A percentile compares a stretch with the other conserved stretches of the same genome.
Conservation (phyloP, 83 land plant species). For the Larix sibirica region DNA sequence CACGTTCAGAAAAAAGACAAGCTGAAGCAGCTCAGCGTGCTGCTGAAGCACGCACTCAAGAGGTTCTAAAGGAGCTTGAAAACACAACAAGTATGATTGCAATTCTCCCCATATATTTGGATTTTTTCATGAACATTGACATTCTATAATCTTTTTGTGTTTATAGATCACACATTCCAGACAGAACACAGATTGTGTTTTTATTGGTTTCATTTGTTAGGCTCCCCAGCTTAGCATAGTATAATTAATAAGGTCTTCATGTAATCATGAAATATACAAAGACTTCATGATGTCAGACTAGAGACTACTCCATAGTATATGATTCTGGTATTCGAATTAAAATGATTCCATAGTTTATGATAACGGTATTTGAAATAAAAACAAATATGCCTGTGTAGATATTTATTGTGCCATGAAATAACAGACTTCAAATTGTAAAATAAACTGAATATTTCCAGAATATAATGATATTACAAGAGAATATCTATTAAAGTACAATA, state of each 20-base stretch:
- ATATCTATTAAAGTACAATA: neutral
- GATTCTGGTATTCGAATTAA: too few relatives aligned
- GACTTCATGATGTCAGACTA: neutral
- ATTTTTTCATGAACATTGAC: too few relatives aligned
- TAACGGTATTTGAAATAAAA: too few relatives aligned
- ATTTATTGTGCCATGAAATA: too few relatives aligned
- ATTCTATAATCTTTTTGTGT: neutral
- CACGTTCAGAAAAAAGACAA: conserved; percentile 83
- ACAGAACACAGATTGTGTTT: neutral
- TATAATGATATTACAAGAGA: too few relatives aligned
- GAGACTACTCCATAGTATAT: neutral
- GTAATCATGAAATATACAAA: neutral
- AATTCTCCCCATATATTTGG: neutral
- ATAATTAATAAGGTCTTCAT: neutral
- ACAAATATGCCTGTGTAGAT: too few relatives aligned
- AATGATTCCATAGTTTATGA: too few relatives aligned
- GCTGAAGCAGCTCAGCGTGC: conserved; percentile 82
- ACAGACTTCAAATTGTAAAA: too few relatives aligned
- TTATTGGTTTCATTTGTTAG: neutral
- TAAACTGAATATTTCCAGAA: too few relatives aligned
- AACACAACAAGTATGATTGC: conserved; percentile 85
- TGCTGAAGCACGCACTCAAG: conserved; percentile 80
- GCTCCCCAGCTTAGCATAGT: neutral
- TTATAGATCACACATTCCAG: neutral
- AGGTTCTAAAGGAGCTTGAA: conserved; percentile 80